Evolutionary conservation across 805 yeast genomes (phyloP), one percentile per base, ranked within the genome.

Genomic region (Debaryomyces hansenii): DNA sequence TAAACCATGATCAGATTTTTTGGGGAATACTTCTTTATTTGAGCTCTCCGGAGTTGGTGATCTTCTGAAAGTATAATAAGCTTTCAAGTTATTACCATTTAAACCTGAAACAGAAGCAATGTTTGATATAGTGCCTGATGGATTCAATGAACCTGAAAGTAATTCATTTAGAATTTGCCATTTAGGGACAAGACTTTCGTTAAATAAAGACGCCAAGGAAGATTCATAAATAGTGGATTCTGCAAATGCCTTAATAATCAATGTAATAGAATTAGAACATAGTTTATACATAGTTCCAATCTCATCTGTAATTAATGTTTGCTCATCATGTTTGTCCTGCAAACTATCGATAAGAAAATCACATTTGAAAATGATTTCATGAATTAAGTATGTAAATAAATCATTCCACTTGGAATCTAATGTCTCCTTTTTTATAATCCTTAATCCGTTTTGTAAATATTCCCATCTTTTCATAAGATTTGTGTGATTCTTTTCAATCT

Each of bases 361-460:
- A 41, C 67, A 62, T 40, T 52, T 54, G 8, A 34, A 40, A 0
- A 59, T 55, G 4, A 75, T 57, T 49, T 80, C 80, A 2, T 66
- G 59, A 37, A 79, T 66, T 43, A 83, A 57, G 47, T 69, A 75
- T 21, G 64, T 64, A 50, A 83, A 82, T 2, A 83, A 66, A 20
- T 74, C 74, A 50, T 69, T 64, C 88, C 89, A 84, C 56, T 81
- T 72, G 24, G 66, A 58, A 48, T 81, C 84, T 4, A 84, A 69
- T 24, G 77, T 52, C 36, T 78, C 80, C 4, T 47, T 49, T 53
- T 77, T 76, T 49, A 84, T 63, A 5, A 58, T 63, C 2, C 58
- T 58, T 11, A 80, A 50, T 42, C 77, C 79, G 9, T 55, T 54
- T 8, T 67, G 65, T 40, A 84, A 60, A 45, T 66, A 62, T 15